Percentiles rank a stretch among this genome's conserved stretches.
Evolutionary conservation across 1,284 basidiomycete species (phyloP).

Genomic region (Marasmius oreades): DNA sequence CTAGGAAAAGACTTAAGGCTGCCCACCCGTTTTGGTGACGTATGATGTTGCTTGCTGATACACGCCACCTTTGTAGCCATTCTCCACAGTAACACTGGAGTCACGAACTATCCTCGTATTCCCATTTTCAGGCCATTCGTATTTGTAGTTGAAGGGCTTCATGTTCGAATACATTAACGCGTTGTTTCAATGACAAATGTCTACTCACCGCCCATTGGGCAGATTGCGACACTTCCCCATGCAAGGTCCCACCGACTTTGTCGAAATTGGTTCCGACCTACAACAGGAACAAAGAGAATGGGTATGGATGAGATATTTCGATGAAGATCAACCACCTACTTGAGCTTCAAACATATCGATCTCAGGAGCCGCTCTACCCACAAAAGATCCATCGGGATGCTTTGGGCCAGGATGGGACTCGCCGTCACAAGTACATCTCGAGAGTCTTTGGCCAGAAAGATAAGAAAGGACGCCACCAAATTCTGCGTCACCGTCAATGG

Average conservation of each 20-base stretch:
- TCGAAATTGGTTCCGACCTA: constrained; percentile 28
- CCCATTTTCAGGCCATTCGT: constrained; percentile 42
- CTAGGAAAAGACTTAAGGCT: not conserved
- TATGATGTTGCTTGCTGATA: constrained; percentile 48
- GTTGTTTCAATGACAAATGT: constrained; percentile 3
- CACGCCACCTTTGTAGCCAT: constrained; percentile 50
- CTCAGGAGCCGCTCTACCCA: constrained; percentile 59
- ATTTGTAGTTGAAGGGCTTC: constrained; percentile 44
- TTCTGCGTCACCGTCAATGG: constrained; percentile 33
- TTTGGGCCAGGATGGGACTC: constrained; percentile 60
- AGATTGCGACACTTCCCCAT: constrained; percentile 46
- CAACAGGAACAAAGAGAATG: not conserved
- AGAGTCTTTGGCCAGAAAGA: constrained; percentile 61
- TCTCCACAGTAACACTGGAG: constrained; percentile 37
- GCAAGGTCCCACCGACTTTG: not conserved
- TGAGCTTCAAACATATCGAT: constrained; percentile 59
- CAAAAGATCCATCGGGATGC: constrained; percentile 39
- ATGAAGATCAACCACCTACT: constrained; percentile 7
- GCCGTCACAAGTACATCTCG: constrained; percentile 57
- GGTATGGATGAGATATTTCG: constrained; percentile 2
- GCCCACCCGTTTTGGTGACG: constrained; percentile 24
- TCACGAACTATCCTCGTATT: constrained; percentile 42
- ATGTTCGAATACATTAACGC: no score
- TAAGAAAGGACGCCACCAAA: constrained; percentile 31
- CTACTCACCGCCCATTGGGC: constrained; percentile 46